Evolutionary conservation across 495 filamentous ascomycete genomes (phyloP).

Genomic region (Penicillium herquei): DNA sequence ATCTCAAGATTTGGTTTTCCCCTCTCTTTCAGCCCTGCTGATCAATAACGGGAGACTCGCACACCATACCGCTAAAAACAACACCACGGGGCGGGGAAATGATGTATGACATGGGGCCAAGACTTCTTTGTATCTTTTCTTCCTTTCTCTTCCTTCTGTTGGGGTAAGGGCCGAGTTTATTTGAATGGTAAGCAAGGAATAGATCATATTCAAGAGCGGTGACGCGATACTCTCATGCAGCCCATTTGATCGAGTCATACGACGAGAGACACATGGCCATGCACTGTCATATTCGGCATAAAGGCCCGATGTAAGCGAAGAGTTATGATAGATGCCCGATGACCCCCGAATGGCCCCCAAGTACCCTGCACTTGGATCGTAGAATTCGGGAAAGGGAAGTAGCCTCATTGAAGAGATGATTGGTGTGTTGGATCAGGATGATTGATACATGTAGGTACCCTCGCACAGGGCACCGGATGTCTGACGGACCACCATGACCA

Average conservation of each 20-base stretch:
- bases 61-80: too few relatives aligned
- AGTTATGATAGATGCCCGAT: slow-evolving; percentile 1
- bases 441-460: background rate
- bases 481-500: too few relatives aligned
- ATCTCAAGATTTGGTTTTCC: background rate
- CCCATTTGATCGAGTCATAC: background rate
- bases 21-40: too few relatives aligned
- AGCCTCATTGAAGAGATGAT: background rate
- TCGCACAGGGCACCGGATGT: background rate
- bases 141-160: too few relatives aligned
- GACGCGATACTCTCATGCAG: background rate
- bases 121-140: too few relatives aligned
- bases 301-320: background rate
- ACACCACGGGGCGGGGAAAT: too few relatives aligned
- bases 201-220: background rate
- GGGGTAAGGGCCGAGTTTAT: too few relatives aligned
- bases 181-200: too few relatives aligned
- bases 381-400: background rate
- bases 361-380: background rate
- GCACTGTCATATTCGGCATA: too few relatives aligned
- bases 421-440: background rate
- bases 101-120: too few relatives aligned
- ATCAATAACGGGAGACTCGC: too few relatives aligned
- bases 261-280: background rate
- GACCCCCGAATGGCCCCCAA: slow-evolving; percentile 2